Base-by-base conservation (phyloP, 1,284 basidiomycete genomes). In the Cystobasidium slooffiae region DNA sequence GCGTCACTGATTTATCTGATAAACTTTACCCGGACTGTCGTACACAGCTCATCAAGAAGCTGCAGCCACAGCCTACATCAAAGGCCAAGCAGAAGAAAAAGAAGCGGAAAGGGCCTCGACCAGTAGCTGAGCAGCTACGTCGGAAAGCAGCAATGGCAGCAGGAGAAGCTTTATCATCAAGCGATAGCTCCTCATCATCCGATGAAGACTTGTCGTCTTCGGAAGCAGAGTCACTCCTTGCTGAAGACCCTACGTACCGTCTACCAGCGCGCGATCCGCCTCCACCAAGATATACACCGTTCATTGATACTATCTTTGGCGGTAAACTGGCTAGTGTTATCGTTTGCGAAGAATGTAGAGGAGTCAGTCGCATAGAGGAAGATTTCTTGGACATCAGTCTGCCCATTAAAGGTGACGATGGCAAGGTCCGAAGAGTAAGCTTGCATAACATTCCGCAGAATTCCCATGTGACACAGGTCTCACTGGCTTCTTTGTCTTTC, bases 351-450 rank as follows among this genome's bases (percentile, higher is more conserved):
- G 89, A 89, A 72, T 97, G 94, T 87, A 94, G 94, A 82, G 84
- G 85, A 68, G 86, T 86, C 55, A 95, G 93, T 4, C 90, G 93
- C 78, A 95, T 92, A 12, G 91, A 92, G 80, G 93, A 95, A 82
- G 93, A 94, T 80, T 97, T 97, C 82, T 90, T 91, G 81, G 94
- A 97, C 82, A 88, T 97, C 78, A 93, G 91, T 63, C 85, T 97
- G 56, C 89, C 90, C 79, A 89, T 95, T 80, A 90, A 91, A 81
- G 88, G 90, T 1, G 91, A 93, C 76, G 89, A 91, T 78, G 90
- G 90, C 76, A 85, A 85, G 68, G 52, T 73, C 37, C 49, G 52
- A 43, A 47, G 70, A 37, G 69, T 72, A 41, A 55, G 69, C 47
- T 6, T 22, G 39, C 22, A 53, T 5, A 31, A 31, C 12, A 1